Evolutionary conservation across 2,329 filamentous ascomycete species (phyloP).

Genomic region (Alternaria alternata): DNA sequence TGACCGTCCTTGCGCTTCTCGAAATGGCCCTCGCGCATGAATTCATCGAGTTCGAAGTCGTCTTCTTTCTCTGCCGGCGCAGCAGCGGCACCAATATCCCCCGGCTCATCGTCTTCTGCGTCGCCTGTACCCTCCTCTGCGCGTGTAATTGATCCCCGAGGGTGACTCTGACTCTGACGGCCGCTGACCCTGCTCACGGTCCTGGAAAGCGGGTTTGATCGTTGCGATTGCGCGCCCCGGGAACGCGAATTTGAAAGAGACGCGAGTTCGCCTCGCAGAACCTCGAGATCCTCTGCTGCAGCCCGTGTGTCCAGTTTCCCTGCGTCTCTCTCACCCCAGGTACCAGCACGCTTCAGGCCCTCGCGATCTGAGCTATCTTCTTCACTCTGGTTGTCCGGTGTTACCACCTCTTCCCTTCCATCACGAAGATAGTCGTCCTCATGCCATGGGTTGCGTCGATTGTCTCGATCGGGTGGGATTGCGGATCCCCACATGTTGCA

Average conservation of each 20-base stretch:
- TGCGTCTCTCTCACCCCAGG: constrained; percentile 69
- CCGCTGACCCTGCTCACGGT: constrained; percentile 42
- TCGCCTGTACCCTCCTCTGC: constrained; percentile 17
- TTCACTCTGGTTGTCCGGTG: constrained; percentile 19
- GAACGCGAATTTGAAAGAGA: constrained; percentile 58
- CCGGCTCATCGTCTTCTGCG: constrained; percentile 30
- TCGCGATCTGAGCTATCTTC: constrained; percentile 35
- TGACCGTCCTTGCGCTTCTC: constrained; percentile 74
- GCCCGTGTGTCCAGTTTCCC: constrained; percentile 61
- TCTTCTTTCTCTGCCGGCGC: constrained; percentile 59
- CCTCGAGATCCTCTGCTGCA: constrained; percentile 68
- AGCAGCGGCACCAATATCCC: constrained; percentile 32
- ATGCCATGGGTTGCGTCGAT: constrained; percentile 47
- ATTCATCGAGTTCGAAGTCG: constrained; percentile 73
- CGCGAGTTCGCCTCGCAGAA: constrained; percentile 64
- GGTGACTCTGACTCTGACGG: constrained; percentile 23
- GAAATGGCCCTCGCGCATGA: constrained; percentile 77
- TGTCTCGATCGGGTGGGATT: constrained; percentile 31
- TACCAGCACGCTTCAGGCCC: constrained; percentile 52
- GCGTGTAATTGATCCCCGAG: constrained; percentile 20
- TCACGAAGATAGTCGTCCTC: constrained; percentile 33
- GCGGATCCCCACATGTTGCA: constrained; percentile 35
- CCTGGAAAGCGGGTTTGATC: constrained; percentile 34
- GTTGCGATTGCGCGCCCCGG: constrained; percentile 31
- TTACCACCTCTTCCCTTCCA: constrained; percentile 26